Evolutionary conservation across 2,329 filamentous ascomycete genomes (phyloP).

Genomic region (Trichoderma guizhouense): DNA sequence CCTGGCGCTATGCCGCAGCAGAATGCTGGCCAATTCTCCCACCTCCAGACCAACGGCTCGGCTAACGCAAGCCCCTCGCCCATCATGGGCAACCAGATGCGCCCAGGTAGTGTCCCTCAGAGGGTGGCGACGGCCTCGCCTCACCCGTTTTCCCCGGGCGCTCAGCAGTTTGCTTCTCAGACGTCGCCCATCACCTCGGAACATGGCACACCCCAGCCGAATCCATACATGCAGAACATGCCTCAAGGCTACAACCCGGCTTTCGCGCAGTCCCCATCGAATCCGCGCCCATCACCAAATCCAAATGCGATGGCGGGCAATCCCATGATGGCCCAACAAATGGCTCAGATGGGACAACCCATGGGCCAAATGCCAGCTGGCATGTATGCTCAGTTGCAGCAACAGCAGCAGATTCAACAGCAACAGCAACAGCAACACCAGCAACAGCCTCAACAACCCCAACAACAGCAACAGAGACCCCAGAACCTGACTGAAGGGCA

Average conservation of each 20-base stretch:
- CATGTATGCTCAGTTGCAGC: constrained; percentile 40
- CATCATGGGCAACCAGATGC: constrained; percentile 79
- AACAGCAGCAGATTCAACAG: constrained; percentile 42
- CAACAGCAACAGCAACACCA: constrained; percentile 42
- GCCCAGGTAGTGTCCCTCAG: constrained; percentile 67
- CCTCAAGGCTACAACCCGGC: constrained; percentile 56
- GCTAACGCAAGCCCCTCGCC: constrained; percentile 87
- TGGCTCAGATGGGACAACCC: constrained; percentile 46
- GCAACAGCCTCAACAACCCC: constrained; percentile 64
- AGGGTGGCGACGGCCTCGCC: constrained; percentile 89
- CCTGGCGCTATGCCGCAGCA: constrained; percentile 58
- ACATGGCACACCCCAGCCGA: constrained; percentile 72
- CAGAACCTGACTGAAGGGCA: constrained; percentile 59
- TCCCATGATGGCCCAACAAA: constrained; percentile 55
- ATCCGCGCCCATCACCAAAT: constrained; percentile 53
- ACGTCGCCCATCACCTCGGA: constrained; percentile 75
- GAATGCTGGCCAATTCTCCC: constrained; percentile 69
- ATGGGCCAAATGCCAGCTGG: constrained; percentile 47
- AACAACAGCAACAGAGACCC: constrained; percentile 38
- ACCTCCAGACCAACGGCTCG: constrained; percentile 76
- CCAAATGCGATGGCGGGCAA: constrained; percentile 49
- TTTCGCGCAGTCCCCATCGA: constrained; percentile 56
- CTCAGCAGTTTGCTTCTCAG: constrained; percentile 68
- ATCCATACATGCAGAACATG: constrained; percentile 63
- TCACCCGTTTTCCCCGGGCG: constrained; percentile 79